phyloP scores from a whole-genome alignment of 192 early-diverging fungal species.

The Entrophospora sp. region DNA sequence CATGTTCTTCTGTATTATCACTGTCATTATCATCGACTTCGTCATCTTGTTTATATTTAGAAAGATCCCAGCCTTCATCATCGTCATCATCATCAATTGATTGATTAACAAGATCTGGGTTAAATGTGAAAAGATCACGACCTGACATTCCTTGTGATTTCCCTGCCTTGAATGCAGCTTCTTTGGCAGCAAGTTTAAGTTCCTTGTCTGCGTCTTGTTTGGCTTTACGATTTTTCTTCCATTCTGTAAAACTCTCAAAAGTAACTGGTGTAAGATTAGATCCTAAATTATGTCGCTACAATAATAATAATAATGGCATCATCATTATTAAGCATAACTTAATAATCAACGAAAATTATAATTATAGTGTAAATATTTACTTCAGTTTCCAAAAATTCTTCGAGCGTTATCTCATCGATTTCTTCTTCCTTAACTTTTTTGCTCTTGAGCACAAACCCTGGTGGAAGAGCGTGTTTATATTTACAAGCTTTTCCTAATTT shows the following conservation, averaged over 20 bases:
- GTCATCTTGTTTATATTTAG: slow-evolving; percentile 61
- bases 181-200: slow-evolving; percentile 67
- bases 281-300: slow-evolving; percentile 87
- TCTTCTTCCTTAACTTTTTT: slow-evolving; percentile 67
- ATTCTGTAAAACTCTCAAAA: slow-evolving; percentile 79
- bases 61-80: slow-evolving; percentile 73
- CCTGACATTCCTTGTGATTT: slow-evolving; percentile 91
- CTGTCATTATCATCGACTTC: no score
- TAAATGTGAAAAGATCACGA: slow-evolving; percentile 95
- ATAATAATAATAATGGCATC: not conserved
- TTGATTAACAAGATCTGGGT: slow-evolving; percentile 73
- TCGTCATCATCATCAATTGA: slow-evolving; percentile 68
- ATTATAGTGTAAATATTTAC: slow-evolving; percentile 27
- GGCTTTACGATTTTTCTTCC: slow-evolving; percentile 82
- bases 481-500: slow-evolving; percentile 69
- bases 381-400: slow-evolving; percentile 96
- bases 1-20: slow-evolving; percentile 36
- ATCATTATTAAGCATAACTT: not conserved
- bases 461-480: slow-evolving; percentile 94
- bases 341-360: slow-evolving; percentile 2
- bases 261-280: slow-evolving; percentile 91
- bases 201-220: slow-evolving; percentile 59
- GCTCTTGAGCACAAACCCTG: slow-evolving; percentile 89
- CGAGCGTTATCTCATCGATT: slow-evolving; percentile 81
- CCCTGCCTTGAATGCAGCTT: slow-evolving; percentile 76